Conservation (phyloP, 2,329 filamentous ascomycete species). For the Apiospora phragmitis region DNA sequence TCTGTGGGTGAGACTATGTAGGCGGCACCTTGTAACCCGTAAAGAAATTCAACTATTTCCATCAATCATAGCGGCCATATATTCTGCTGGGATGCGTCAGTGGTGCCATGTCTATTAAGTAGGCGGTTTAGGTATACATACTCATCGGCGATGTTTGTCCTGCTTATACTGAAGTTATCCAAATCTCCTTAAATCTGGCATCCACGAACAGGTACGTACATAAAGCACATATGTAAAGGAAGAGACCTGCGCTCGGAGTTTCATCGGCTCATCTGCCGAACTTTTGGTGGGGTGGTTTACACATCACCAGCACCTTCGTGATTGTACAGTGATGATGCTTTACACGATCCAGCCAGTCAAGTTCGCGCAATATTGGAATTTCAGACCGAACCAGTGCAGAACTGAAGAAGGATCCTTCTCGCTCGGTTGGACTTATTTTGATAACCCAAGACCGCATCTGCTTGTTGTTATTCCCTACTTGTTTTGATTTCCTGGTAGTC, state of each 20-base stretch:
- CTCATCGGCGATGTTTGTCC: neutral
- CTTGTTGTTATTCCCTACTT: neutral
- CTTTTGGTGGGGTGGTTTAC: neutral
- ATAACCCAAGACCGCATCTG: neutral
- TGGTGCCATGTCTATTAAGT: neutral
- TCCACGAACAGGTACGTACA: neutral
- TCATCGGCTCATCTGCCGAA: neutral
- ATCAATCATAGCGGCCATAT: neutral
- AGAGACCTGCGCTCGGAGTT: neutral
- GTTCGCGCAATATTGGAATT: neutral
- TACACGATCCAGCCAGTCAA: neutral
- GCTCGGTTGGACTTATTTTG: neutral
- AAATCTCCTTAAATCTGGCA: conserved; percentile 3
- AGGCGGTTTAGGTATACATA: neutral
- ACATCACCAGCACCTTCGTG: neutral
- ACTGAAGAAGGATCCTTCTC: neutral
- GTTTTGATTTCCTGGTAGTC: neutral
- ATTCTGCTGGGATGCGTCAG: neutral
- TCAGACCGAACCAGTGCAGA: neutral
- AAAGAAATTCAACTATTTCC: neutral
- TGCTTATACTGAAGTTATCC: conserved; percentile 2
- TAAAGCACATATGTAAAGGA: neutral
- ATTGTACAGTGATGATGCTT: neutral
- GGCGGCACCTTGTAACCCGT: neutral
- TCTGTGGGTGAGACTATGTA: neutral